These are phyloP conservation scores for Strobilomyces dryophilus DNA, from an alignment of 768 basidiomycete species.

Conservation along the genomic window DNA sequence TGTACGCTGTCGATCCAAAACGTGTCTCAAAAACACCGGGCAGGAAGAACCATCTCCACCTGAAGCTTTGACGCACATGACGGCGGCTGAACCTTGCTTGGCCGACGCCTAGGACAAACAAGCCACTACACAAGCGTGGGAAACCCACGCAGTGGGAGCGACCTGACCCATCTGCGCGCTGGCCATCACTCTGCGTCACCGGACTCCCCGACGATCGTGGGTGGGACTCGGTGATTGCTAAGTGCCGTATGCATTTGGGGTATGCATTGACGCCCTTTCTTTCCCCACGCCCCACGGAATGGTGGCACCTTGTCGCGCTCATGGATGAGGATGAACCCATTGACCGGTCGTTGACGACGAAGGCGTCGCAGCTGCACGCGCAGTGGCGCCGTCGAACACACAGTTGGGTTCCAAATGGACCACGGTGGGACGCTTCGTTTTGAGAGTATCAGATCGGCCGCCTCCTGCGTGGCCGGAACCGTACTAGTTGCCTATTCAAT, in stretches of 20 bases:
- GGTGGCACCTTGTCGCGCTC: not conserved
- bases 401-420: not conserved
- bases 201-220: conserved; percentile 2
- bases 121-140: not conserved
- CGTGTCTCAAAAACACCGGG: not conserved
- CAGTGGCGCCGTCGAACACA: not conserved
- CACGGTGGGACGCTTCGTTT: not conserved
- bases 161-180: not conserved
- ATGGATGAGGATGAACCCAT: not conserved
- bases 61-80: not conserved
- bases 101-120: not conserved
- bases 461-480: not conserved
- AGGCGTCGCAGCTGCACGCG: not conserved
- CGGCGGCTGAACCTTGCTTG: not conserved
- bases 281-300: conserved; percentile 17
- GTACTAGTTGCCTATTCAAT: not conserved
- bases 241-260: not conserved
- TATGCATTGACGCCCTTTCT: not conserved
- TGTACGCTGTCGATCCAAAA: not conserved
- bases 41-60: not conserved
- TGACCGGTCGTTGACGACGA: conserved; percentile 6
- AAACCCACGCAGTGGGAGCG: not conserved
- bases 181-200: not conserved
- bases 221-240: conserved; percentile 5
- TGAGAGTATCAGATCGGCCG: not conserved